Evolutionary conservation across 2,329 filamentous ascomycete species (phyloP).

Genomic region (Aspergillus japonicus): DNA sequence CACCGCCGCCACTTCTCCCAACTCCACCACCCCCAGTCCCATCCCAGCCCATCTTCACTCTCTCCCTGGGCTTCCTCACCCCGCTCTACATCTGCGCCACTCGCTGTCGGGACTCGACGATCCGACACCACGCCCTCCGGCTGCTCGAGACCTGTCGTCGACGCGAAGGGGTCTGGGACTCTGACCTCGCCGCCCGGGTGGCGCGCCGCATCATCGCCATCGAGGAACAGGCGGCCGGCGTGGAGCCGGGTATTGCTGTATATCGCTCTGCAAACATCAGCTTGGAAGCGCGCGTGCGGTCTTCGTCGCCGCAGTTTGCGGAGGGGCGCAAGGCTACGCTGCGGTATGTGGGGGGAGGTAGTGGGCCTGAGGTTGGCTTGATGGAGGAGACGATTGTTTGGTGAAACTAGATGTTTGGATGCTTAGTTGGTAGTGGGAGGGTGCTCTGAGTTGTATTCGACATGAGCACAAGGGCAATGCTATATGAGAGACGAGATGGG

Average conservation of each 20-base stretch:
- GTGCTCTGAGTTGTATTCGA: too few relatives aligned
- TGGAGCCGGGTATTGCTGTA: not conserved
- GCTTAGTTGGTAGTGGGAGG: too few relatives aligned
- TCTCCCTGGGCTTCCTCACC: conserved; percentile 11
- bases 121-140: conserved; percentile 9
- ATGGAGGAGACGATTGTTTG: not conserved
- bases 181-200: conserved; percentile 2
- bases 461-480: too few relatives aligned
- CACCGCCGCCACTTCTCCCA: too few relatives aligned
- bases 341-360: not conserved
- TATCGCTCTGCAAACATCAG: not conserved
- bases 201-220: conserved; percentile 1
- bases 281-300: not conserved
- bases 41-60: not conserved
- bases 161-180: conserved; percentile 16
- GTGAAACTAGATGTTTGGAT: not conserved
- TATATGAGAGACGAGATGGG: too few relatives aligned
- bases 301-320: not conserved
- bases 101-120: conserved; percentile 3
- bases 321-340: not conserved
- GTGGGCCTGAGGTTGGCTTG: not conserved
- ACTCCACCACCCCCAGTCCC: not conserved
- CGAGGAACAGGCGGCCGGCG: not conserved
- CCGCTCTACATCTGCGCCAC: conserved; percentile 11
- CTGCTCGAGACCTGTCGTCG: conserved; percentile 10